Conservation (phyloP, 2,329 filamentous ascomycete species). For the Talaromyces sp. region DNA sequence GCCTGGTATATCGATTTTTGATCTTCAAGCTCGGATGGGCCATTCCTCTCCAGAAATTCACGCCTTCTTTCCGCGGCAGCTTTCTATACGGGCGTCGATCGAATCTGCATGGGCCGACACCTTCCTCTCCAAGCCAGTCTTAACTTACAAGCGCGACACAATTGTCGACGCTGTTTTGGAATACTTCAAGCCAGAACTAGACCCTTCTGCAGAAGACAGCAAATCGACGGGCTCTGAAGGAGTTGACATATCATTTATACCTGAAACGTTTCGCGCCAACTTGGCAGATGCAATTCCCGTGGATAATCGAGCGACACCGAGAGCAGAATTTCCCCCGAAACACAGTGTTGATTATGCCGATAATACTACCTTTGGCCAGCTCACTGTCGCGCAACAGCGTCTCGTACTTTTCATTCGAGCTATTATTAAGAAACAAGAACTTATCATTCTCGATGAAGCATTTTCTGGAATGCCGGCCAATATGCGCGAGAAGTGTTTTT, state of each 20-base stretch:
- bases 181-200: constrained; percentile 78
- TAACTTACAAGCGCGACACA: constrained; percentile 56
- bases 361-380: constrained; percentile 69
- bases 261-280: neutral
- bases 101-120: constrained; percentile 91
- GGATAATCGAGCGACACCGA: neutral
- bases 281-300: neutral
- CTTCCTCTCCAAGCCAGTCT: constrained; percentile 66
- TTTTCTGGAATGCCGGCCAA: constrained; percentile 80
- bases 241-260: constrained; percentile 16
- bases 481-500: constrained; percentile 80
- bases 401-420: constrained; percentile 80
- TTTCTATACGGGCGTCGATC: constrained; percentile 70
- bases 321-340: constrained; percentile 20
- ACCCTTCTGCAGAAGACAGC: constrained; percentile 43
- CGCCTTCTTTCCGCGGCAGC: constrained; percentile 77
- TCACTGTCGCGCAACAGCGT: constrained; percentile 58
- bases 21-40: constrained; percentile 83
- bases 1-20: constrained; percentile 82
- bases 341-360: constrained; percentile 64
- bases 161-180: constrained; percentile 67
- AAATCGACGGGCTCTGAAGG: constrained; percentile 8
- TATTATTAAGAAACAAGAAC: constrained; percentile 73
- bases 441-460: constrained; percentile 82
- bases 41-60: constrained; percentile 94